Evolutionary conservation across 1,284 basidiomycete genomes (phyloP), one percentile per base, ranked within the genome.

Genomic region (Uromyces viciae-fabae): DNA sequence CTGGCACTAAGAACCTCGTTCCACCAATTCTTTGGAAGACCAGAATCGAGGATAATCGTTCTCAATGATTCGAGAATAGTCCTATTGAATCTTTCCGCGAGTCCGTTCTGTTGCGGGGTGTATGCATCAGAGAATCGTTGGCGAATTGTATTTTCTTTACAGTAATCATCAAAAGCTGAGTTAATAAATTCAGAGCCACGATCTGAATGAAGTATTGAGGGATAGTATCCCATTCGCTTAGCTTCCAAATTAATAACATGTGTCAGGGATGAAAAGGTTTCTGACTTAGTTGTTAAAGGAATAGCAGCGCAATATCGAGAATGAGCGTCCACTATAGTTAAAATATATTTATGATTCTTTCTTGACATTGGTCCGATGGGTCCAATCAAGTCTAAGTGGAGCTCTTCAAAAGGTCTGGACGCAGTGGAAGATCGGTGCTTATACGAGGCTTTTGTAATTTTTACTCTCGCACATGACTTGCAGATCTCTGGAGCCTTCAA

Each of bases 101-200:
- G 25, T 2, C 54, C 54, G 33, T 75, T 75, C 7, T 75, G 74
- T 40, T 75, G 74, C 15, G 74, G 52, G 22, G 74, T 75, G 4
- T 75, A 60, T 3, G 74, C 38, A 49, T 49, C 25, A 22, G 74
- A 62, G 14, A 52, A 49, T 4, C 5, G 3, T n/a, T 62, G 60
- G 7, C 15, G 17, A 36, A 75, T 75, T 3, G 8, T 17, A 19
- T 64, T 15, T n/a, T 46, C 15, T 17, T 42, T 1, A 19, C 42
- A 60, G 25, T 54, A 60, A 11, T 75, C n/a, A 3, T 42, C 52
- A 14, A 75, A 22, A 0, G 8, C 17, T 5, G 7, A 14, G 58
- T 75, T 75, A 11, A 64, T 11, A 31, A 75, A 75, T 49, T 75
- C 58, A 14, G 52, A 42, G 14, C 74, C 74, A 2, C 43, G 7